Evolutionary conservation across 768 basidiomycete species (phyloP).

Genomic region (Scleroderma citrinum): DNA sequence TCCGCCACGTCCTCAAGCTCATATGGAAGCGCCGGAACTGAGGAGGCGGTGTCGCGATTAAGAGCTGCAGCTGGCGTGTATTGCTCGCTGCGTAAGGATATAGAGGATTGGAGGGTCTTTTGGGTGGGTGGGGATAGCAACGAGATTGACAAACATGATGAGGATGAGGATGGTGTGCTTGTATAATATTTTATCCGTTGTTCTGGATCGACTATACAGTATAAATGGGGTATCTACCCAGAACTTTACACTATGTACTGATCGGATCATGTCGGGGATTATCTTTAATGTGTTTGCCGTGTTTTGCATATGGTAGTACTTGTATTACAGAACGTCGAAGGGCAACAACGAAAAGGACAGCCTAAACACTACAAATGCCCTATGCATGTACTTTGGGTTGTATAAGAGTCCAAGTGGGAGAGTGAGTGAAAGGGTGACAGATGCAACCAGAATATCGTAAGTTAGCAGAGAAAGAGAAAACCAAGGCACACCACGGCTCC

Average conservation of each 20-base stretch:
- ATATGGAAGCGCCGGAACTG: slow-evolving; percentile 46
- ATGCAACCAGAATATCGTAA: slow-evolving; percentile 13
- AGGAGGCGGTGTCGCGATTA: slow-evolving; percentile 42
- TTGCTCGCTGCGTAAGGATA: slow-evolving; percentile 70
- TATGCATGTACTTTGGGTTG: slow-evolving; percentile 17
- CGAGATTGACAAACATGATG: slow-evolving; percentile 18
- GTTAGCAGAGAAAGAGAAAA: slow-evolving; percentile 3
- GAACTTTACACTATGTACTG: background rate
- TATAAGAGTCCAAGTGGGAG: slow-evolving; percentile 17
- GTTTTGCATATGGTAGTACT: slow-evolving; percentile 12
- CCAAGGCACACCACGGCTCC: background rate
- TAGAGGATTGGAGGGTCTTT: slow-evolving; percentile 73
- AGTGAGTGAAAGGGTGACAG: slow-evolving; percentile 2
- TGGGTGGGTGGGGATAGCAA: slow-evolving; percentile 65
- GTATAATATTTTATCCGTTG: slow-evolving; percentile 9
- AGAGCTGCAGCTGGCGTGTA: slow-evolving; percentile 63
- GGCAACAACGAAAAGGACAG: slow-evolving; percentile 14
- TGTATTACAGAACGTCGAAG: slow-evolving; percentile 15
- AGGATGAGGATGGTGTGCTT: slow-evolving; percentile 28
- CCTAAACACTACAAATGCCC: slow-evolving; percentile 25
- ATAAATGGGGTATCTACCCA: background rate
- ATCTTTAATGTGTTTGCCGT: background rate
- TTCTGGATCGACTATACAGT: background rate
- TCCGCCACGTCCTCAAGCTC: slow-evolving; percentile 42
- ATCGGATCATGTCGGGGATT: background rate